Conservation (phyloP, 2,329 filamentous ascomycete genomes). For the Coccinonectria pachysandricola region DNA sequence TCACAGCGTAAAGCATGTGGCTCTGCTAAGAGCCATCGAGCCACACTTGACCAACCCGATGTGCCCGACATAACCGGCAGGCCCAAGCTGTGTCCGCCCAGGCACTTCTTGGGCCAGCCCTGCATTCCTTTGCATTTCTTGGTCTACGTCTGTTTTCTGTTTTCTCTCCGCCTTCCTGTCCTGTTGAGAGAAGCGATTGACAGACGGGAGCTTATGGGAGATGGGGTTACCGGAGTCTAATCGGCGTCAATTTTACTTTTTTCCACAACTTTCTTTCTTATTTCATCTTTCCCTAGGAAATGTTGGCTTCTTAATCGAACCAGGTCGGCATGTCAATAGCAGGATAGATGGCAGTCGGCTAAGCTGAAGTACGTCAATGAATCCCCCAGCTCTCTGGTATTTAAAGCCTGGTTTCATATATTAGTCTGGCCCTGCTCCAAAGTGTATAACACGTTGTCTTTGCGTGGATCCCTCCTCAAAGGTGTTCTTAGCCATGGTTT, state of each 20-base stretch:
- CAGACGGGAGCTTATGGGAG: constrained; percentile 13
- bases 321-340: constrained; percentile 23
- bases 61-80: constrained; percentile 2
- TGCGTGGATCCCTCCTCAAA: too few species aligned
- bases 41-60: too few species aligned
- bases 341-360: constrained; percentile 12
- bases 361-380: too few species aligned
- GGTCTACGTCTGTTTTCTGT: constrained; percentile 9
- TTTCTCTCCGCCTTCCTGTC: too few species aligned
- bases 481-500: too few species aligned
- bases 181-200: constrained; percentile 15
- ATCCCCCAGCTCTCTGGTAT: too few species aligned
- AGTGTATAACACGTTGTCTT: constrained; percentile 7
- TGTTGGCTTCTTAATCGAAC: constrained; percentile 8
- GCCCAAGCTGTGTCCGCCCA: background rate
- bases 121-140: too few species aligned
- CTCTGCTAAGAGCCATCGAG: too few species aligned
- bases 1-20: too few species aligned
- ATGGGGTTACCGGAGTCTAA: constrained; percentile 19
- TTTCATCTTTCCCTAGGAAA: constrained; percentile 12
- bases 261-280: constrained; percentile 4
- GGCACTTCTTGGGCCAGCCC: constrained; percentile 3
- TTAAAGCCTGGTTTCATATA: constrained; percentile 3
- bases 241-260: too few species aligned
- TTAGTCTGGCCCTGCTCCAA: constrained; percentile 8